Evolutionary conservation across 495 filamentous ascomycete genomes (phyloP).

Genomic region (Neurospora africana): DNA sequence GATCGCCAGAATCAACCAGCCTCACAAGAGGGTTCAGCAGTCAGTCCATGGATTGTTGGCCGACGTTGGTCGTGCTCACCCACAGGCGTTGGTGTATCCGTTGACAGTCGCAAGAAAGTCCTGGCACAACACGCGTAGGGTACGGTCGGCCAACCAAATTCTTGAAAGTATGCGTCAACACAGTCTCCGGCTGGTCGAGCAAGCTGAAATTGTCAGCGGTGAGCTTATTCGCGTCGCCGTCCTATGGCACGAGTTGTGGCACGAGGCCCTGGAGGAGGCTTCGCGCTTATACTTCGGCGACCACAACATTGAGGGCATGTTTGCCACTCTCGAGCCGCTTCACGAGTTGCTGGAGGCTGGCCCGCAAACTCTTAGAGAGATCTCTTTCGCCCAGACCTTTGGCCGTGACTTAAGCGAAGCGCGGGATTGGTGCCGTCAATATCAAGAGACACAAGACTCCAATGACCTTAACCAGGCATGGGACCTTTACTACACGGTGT

Average conservation of each 20-base stretch:
- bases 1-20: constrained; percentile 94
- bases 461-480: constrained; percentile 95
- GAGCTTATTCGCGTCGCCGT: constrained; percentile 96
- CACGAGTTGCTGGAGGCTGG: constrained; percentile 85
- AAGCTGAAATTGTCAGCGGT: constrained; percentile 86
- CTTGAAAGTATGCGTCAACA: constrained; percentile 98
- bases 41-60: constrained; percentile 83
- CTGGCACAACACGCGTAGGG: constrained; percentile 57
- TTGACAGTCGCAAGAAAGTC: constrained; percentile 98
- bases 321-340: constrained; percentile 76
- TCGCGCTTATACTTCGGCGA: constrained; percentile 89
- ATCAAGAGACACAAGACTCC: constrained; percentile 71
- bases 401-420: constrained; percentile 90
- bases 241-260: constrained; percentile 97
- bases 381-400: constrained; percentile 96
- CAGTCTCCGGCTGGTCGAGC: constrained; percentile 85
- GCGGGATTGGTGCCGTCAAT: constrained; percentile 89
- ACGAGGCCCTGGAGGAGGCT: constrained; percentile 96
- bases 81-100: constrained; percentile 98
- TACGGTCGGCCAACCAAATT: constrained; percentile 75
- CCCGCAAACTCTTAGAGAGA: constrained; percentile 85
- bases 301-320: constrained; percentile 94
- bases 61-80: constrained; percentile 87
- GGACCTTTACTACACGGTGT: constrained; percentile 97
- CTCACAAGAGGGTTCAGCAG: constrained; percentile 70